Evolutionary conservation across 805 yeast genomes (phyloP).

Genomic region (Hanseniaspora nectarophila): DNA sequence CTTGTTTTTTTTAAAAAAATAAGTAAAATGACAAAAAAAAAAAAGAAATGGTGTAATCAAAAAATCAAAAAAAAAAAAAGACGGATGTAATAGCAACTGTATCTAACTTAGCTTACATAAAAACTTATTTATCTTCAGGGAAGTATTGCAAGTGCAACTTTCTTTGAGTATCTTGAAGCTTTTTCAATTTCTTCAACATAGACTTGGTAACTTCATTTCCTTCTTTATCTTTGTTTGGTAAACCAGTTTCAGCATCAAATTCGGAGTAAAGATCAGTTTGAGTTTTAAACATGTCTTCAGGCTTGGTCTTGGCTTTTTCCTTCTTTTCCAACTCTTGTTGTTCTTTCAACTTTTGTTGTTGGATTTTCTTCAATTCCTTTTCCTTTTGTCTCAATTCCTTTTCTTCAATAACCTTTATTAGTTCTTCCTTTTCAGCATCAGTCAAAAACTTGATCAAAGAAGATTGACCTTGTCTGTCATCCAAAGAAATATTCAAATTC

Average conservation of each 20-base stretch:
- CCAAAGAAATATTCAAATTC: constrained; percentile 68
- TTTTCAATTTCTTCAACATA: constrained; percentile 66
- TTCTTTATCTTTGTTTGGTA: constrained; percentile 62
- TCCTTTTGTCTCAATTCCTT: constrained; percentile 44
- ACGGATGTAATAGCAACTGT: too few relatives aligned
- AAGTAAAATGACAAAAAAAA: too few relatives aligned
- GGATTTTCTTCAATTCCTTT: constrained; percentile 43
- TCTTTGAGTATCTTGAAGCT: constrained; percentile 67
- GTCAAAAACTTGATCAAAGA: constrained; percentile 75
- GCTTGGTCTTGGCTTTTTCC: constrained; percentile 57
- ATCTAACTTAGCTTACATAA: too few relatives aligned
- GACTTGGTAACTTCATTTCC: constrained; percentile 85
- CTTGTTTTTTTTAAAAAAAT: not conserved
- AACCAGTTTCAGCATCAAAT: constrained; percentile 68
- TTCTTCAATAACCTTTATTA: constrained; percentile 44
- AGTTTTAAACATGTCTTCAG: constrained; percentile 56
- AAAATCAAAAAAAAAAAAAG: not conserved
- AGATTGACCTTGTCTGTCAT: constrained; percentile 71
- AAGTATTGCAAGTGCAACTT: constrained; percentile 64
- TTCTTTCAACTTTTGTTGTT: constrained; percentile 44
- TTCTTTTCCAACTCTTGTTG: constrained; percentile 50
- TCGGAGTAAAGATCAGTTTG: constrained; percentile 44
- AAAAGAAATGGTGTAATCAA: too few relatives aligned
- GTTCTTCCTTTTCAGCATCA: constrained; percentile 53
- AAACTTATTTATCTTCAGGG: constrained; percentile 13